Percentiles rank a stretch among this genome's conserved stretches.
These are phyloP conservation scores for Yamadazyma sp. DNA, from an alignment of 805 yeast species.

Conservation along the genomic window DNA sequence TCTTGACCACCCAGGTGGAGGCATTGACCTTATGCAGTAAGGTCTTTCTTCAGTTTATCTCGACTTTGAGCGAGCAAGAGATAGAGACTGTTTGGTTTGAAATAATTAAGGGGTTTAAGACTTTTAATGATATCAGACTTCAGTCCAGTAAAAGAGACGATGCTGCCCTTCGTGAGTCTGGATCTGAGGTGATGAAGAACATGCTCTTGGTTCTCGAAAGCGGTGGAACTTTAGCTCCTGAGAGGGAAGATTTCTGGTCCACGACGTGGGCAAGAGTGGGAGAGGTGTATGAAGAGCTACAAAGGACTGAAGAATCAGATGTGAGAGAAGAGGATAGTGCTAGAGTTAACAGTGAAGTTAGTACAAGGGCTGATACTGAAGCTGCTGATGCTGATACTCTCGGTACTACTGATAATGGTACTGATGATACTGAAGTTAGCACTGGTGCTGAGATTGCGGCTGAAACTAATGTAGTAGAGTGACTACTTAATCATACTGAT, in stretches of 20 bases:
- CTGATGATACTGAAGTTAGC: no score
- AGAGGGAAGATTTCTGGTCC: conserved; percentile 28
- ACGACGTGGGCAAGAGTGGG: conserved; percentile 34
- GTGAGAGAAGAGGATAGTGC: no score
- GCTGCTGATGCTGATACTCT: no score
- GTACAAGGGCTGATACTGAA: no score
- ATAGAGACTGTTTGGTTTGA: conserved; percentile 33
- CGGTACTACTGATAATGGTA: no score
- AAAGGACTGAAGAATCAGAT: no score
- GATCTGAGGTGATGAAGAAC: conserved; percentile 39
- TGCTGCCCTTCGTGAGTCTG: conserved; percentile 30
- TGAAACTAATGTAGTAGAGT: no score
- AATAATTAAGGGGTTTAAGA: conserved; percentile 32
- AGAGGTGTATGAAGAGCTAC: conserved; percentile 28
- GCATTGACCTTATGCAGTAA: conserved; percentile 68
- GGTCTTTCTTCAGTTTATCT: conserved; percentile 37
- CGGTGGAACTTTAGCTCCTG: conserved; percentile 23
- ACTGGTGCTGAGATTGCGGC: no score
- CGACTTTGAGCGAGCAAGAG: conserved; percentile 22
- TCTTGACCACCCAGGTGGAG: conserved; percentile 64
- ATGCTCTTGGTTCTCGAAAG: conserved; percentile 40
- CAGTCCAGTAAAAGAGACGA: conserved; percentile 16
- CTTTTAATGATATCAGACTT: conserved; percentile 23
- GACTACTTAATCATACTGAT: no score
- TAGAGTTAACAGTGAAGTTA: no score